phyloP scores from a whole-genome alignment of 805 yeast genomes.

The Komagataella kurtzmanii region DNA sequence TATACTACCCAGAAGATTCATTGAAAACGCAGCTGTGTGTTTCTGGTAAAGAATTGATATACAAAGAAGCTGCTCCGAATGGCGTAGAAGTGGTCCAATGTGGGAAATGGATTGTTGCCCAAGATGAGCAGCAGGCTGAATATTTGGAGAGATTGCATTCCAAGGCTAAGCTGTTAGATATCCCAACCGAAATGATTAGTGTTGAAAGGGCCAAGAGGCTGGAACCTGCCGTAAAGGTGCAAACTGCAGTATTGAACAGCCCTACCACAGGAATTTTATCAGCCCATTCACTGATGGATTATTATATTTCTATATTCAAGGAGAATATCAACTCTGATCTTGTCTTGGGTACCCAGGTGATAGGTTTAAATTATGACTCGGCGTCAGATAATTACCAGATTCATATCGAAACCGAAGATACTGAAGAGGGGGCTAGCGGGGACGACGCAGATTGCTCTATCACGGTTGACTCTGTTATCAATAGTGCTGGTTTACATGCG shows the following conservation, averaged over 20 bases:
- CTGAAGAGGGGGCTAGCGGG: constrained; percentile 9
- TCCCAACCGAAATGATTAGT: constrained; percentile 46
- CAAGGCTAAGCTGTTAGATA: constrained; percentile 29
- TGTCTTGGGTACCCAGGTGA: constrained; percentile 49
- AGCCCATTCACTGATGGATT: constrained; percentile 65
- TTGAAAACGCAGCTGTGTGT: constrained; percentile 62
- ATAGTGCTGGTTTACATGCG: constrained; percentile 73
- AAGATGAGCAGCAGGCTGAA: constrained; percentile 46
- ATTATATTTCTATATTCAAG: constrained; percentile 39
- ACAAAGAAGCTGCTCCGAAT: constrained; percentile 27
- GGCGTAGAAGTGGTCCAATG: constrained; percentile 49
- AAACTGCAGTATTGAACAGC: constrained; percentile 48
- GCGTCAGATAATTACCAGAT: constrained; percentile 14
- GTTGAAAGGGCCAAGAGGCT: constrained; percentile 25
- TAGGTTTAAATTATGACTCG: constrained; percentile 18
- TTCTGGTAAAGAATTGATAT: constrained; percentile 59
- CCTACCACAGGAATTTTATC: constrained; percentile 80
- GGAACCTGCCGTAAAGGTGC: constrained; percentile 61
- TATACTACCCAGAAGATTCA: constrained; percentile 62
- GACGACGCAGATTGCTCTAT: constrained; percentile 21
- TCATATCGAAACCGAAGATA: constrained; percentile 13
- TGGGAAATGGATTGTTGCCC: constrained; percentile 87
- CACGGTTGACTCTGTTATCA: constrained; percentile 45
- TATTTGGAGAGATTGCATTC: constrained; percentile 39
- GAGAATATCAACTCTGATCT: constrained; percentile 43